phyloP scores from a whole-genome alignment of 176 grass and related monocot genomes.

The Rhynchospora tenuis region DNA sequence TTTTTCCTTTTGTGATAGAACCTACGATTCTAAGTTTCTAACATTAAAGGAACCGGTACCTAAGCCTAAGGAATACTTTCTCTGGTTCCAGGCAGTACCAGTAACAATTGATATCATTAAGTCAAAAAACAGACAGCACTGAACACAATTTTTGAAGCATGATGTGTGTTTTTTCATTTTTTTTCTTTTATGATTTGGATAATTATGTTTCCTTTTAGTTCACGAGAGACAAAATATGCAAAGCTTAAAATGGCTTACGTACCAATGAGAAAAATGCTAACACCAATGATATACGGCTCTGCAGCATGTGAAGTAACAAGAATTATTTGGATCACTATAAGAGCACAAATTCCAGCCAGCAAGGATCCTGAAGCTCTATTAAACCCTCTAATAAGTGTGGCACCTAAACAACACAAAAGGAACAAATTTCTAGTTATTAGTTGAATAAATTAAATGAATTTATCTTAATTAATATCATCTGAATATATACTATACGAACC shows the following conservation, averaged over 20 bases:
- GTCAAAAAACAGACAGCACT: background rate
- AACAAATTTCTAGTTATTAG: background rate
- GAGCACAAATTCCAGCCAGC: conserved; percentile 29
- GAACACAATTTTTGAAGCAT: background rate
- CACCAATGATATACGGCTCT: conserved; percentile 38
- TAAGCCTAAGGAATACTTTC: background rate
- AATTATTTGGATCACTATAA: conserved; percentile 35
- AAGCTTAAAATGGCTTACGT: conserved; percentile 2
- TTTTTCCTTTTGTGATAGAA: background rate
- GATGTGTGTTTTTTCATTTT: background rate
- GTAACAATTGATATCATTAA: background rate
- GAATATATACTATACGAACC: conserved; percentile 27
- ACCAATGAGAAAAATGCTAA: conserved; percentile 64
- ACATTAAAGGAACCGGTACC: background rate
- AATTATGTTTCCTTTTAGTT: background rate
- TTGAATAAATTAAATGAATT: background rate
- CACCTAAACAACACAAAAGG: conserved; percentile 32
- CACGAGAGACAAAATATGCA: background rate
- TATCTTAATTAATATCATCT: background rate
- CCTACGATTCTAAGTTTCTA: background rate
- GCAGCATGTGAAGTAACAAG: conserved; percentile 1
- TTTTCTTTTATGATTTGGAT: background rate
- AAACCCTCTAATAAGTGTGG: conserved; percentile 51
- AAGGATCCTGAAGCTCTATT: conserved; percentile 39
- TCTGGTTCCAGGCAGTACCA: background rate